phyloP scores from a whole-genome alignment of 805 yeast species.

The Teunomyces panamensis region DNA sequence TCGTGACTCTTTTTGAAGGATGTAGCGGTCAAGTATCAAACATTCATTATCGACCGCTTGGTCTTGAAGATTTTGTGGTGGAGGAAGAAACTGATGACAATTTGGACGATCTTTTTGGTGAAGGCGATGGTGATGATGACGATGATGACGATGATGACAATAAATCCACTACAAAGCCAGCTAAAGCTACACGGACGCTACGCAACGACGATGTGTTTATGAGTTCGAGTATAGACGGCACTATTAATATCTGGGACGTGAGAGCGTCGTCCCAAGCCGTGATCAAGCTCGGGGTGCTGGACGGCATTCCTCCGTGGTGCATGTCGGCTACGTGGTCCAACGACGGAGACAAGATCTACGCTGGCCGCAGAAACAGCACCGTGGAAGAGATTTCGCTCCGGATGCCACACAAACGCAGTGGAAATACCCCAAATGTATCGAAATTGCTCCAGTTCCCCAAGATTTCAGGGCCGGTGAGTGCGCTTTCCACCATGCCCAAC shows the following conservation, averaged over 20 bases:
- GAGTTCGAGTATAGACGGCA: slow-evolving; percentile 82
- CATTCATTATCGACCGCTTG: slow-evolving; percentile 65
- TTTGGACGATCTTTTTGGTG: slow-evolving; percentile 49
- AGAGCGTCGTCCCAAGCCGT: slow-evolving; percentile 46
- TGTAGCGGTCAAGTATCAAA: slow-evolving; percentile 78
- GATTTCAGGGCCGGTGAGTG: slow-evolving; percentile 87
- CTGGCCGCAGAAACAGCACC: slow-evolving; percentile 85
- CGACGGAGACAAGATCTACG: slow-evolving; percentile 74
- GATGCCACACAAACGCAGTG: slow-evolving; percentile 44
- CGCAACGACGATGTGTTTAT: slow-evolving; percentile 55
- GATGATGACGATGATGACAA: slow-evolving; percentile 9
- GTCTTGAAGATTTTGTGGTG: slow-evolving; percentile 42
- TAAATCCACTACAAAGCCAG: slow-evolving; percentile 4
- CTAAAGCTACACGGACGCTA: slow-evolving; percentile 18
- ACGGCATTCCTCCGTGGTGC: slow-evolving; percentile 90
- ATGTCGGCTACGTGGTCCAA: slow-evolving; percentile 84
- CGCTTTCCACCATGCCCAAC: slow-evolving; percentile 77
- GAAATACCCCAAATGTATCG: slow-evolving; percentile 45
- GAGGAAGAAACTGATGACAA: slow-evolving; percentile 29
- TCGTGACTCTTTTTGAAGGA: slow-evolving; percentile 47
- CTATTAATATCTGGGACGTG: slow-evolving; percentile 77
- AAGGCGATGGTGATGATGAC: slow-evolving; percentile 33
- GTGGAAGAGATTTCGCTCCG: slow-evolving; percentile 74
- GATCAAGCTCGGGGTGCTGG: slow-evolving; percentile 52
- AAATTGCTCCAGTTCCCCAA: slow-evolving; percentile 72